These are phyloP conservation scores for Trichoderma harzianum DNA, from an alignment of 2,329 filamentous ascomycete species.

Conservation along the genomic window DNA sequence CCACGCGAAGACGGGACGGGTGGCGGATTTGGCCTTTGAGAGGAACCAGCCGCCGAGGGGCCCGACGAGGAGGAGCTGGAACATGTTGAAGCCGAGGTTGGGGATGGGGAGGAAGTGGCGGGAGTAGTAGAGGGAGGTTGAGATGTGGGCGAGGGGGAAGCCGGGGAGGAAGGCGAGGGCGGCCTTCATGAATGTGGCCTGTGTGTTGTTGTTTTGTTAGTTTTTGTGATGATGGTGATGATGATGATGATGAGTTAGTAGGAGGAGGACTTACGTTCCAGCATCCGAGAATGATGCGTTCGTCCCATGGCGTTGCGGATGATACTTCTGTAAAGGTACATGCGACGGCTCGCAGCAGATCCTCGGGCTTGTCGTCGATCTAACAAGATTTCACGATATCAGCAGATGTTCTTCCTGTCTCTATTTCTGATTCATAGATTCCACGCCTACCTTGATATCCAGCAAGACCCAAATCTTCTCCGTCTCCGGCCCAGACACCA, in stretches of 20 bases:
- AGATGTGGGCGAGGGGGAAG: constrained; percentile 66
- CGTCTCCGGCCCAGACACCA: constrained; percentile 52
- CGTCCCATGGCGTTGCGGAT: constrained; percentile 59
- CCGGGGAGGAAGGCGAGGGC: constrained; percentile 59
- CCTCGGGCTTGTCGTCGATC: constrained; percentile 66
- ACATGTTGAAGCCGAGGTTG: constrained; percentile 74
- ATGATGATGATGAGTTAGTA: background rate
- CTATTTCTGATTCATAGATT: background rate
- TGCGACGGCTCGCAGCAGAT: constrained; percentile 68
- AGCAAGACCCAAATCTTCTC: constrained; percentile 76
- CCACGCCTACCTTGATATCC: constrained; percentile 71
- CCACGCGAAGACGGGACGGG: constrained; percentile 71
- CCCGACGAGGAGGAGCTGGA: constrained; percentile 65
- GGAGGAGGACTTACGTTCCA: constrained; percentile 60
- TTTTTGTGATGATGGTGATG: background rate
- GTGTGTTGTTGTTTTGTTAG: background rate
- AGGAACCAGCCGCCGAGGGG: constrained; percentile 66
- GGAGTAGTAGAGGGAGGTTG: constrained; percentile 64
- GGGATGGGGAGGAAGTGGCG: constrained; percentile 63
- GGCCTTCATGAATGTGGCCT: constrained; percentile 66
- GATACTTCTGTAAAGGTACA: constrained; percentile 56
- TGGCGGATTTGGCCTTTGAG: constrained; percentile 45
- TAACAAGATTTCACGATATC: constrained; percentile 29
- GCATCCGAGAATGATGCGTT: constrained; percentile 73
- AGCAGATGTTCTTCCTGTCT: background rate